These are phyloP conservation scores for Nematocida ausubeli DNA, from an alignment of 371 early-diverging fungal genomes.

Conservation along the genomic window DNA sequence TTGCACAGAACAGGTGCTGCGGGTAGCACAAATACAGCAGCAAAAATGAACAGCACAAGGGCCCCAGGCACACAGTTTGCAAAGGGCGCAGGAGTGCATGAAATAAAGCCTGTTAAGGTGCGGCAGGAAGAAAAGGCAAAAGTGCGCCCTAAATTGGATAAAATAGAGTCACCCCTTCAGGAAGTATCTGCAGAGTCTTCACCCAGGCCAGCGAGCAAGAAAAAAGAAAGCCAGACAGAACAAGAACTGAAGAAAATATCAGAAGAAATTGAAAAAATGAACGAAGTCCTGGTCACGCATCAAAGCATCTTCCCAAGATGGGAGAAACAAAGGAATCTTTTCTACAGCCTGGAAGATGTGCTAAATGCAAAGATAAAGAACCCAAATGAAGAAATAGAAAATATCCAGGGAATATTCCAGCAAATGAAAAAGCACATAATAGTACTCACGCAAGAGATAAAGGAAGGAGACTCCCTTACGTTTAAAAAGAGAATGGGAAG, in stretches of 20 bases:
- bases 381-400: constrained; percentile 1
- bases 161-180: constrained; percentile 8
- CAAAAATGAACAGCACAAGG: constrained; percentile 34
- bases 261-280: constrained; percentile 41
- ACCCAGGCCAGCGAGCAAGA: not conserved
- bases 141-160: not conserved
- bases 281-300: constrained; percentile 18
- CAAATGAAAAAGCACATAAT: constrained; percentile 50
- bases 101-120: not conserved
- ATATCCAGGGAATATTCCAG: constrained; percentile 37
- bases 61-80: not conserved
- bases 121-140: not conserved
- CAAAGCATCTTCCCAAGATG: constrained; percentile 32
- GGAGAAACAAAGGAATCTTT: constrained; percentile 33
- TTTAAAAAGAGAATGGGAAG: constrained; percentile 24
- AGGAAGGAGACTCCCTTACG: constrained; percentile 15
- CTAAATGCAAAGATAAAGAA: not conserved
- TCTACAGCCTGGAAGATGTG: constrained; percentile 18
- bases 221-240: not conserved
- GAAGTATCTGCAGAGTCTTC: not conserved
- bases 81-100: not conserved
- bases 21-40: constrained; percentile 50
- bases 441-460: constrained; percentile 23
- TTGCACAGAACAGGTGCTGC: constrained; percentile 35
- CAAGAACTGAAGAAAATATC: not conserved